Evolutionary conservation across 2,329 filamentous ascomycete genomes (phyloP), one percentile per base, ranked within the genome.

Genomic region (Achaetomium macrosporum): DNA sequence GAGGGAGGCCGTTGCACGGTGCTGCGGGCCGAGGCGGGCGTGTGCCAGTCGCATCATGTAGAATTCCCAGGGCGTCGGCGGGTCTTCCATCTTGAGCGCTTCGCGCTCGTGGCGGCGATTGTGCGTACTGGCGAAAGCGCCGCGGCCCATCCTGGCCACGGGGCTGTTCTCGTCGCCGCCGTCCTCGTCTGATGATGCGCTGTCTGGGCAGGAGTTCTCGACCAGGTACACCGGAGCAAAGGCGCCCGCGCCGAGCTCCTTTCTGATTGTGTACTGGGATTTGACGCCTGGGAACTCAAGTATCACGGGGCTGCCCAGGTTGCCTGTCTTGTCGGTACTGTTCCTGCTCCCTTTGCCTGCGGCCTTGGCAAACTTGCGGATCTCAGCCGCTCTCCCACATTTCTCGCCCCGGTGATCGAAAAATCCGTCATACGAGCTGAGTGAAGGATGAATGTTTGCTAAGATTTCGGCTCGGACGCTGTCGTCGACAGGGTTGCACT

Each of bases 201-300:
- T 62, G 12, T 74, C 70, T 3, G 77, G 74, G 0, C 72, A 71
- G n/a, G 82, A 78, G 61, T 85, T 86, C 65, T 96, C 89, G 8
- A 91, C 85, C 0, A 99, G 81, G 66, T 96, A 99, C 2, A 99
- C 93, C 0, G 93, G 92, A 0, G 92, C 93, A 69, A 95, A 99
- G 1, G 93, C 93, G 9, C 93, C 93, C 29, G 90, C 88, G 1
- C 93, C 93, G 12, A 99, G 82, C 67, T 97, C 90, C 46, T 85
- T 83, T 65, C 87, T 89, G 52, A 97, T 71, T 1, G 82, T 85
- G 68, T 96, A 99, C 40, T 78, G 79, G 37, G 83, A 76, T 19
- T 78, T 72, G 2, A 81, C 76, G 37, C 82, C 82, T 0, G 81
- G 76, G 55, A 96, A 88, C 40, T 81, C 74, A 19, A 97, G 76